phyloP scores from a whole-genome alignment of 2,329 filamentous ascomycete genomes.

The Claviceps monticola region DNA sequence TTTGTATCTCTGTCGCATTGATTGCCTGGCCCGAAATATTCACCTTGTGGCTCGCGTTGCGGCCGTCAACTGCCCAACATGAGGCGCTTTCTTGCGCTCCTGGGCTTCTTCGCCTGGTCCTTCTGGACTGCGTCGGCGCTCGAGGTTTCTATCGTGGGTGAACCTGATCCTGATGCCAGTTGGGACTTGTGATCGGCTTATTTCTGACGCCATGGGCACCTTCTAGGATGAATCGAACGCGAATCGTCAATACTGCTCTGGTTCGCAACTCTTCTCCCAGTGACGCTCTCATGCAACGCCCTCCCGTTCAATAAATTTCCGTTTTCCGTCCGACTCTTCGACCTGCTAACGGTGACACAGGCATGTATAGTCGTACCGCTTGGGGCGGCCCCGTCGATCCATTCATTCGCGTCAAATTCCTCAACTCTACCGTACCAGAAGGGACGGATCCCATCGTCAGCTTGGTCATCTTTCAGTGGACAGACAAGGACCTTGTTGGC shows the following conservation, averaged over 20 bases:
- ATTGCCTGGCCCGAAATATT: background rate
- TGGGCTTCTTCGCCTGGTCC: conserved; percentile 37
- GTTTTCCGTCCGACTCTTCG: conserved; percentile 3
- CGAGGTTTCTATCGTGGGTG: conserved; percentile 35
- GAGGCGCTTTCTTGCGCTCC: conserved; percentile 38
- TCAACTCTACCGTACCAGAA: conserved; percentile 42
- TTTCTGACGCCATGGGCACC: conserved; percentile 11
- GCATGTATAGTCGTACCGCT: conserved; percentile 83
- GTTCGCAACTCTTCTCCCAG: conserved; percentile 19
- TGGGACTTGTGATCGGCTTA: too few species aligned
- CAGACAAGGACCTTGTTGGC: conserved; percentile 68
- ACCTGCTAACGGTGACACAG: conserved; percentile 20
- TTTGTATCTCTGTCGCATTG: background rate
- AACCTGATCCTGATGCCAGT: background rate
- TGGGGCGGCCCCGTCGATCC: conserved; percentile 86
- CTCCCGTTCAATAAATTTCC: background rate
- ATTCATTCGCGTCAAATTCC: conserved; percentile 75
- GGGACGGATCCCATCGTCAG: conserved; percentile 60
- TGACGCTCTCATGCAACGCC: too few species aligned
- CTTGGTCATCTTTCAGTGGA: conserved; percentile 88
- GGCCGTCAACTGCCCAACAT: conserved; percentile 24
- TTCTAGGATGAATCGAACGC: conserved; percentile 59
- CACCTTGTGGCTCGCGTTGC: background rate
- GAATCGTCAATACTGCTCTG: conserved; percentile 68
- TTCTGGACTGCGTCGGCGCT: conserved; percentile 39